Conservation (phyloP, 106 monocot genomes). For the Platanthera guangdongensis region DNA sequence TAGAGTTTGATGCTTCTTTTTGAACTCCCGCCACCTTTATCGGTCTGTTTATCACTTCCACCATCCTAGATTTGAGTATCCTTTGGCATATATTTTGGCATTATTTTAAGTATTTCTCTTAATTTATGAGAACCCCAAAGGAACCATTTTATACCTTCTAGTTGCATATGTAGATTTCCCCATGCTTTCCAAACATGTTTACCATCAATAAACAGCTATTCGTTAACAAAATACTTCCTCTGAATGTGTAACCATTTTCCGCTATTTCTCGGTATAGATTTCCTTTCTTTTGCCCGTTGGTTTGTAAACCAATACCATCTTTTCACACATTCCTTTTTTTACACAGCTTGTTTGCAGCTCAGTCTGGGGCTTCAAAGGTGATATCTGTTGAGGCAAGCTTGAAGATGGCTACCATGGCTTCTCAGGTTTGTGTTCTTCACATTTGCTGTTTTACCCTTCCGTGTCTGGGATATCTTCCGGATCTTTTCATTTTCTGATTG, state of each 20-base stretch:
- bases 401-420: conserved; percentile 82
- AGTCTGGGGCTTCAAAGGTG: conserved; percentile 88
- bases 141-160: too few species aligned
- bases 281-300: not conserved
- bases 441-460: not conserved
- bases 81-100: too few species aligned
- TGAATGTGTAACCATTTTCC: not conserved
- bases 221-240: not conserved
- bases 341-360: conserved; percentile 87
- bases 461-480: not conserved
- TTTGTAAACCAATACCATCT: not conserved
- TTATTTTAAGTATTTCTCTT: too few species aligned
- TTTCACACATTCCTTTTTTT: not conserved
- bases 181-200: too few species aligned
- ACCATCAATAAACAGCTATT: too few species aligned
- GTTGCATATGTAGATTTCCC: too few species aligned
- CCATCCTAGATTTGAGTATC: too few species aligned
- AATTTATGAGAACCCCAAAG: too few species aligned
- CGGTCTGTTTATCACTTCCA: too few species aligned
- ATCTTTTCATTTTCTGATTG: conserved; percentile 2
- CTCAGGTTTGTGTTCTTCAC: conserved; percentile 36
- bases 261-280: not conserved
- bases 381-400: conserved; percentile 92
- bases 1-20: too few species aligned
- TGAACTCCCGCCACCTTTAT: too few species aligned